phyloP scores from a whole-genome alignment of 2,329 filamentous ascomycete genomes.

The Talaromyces sp. region DNA sequence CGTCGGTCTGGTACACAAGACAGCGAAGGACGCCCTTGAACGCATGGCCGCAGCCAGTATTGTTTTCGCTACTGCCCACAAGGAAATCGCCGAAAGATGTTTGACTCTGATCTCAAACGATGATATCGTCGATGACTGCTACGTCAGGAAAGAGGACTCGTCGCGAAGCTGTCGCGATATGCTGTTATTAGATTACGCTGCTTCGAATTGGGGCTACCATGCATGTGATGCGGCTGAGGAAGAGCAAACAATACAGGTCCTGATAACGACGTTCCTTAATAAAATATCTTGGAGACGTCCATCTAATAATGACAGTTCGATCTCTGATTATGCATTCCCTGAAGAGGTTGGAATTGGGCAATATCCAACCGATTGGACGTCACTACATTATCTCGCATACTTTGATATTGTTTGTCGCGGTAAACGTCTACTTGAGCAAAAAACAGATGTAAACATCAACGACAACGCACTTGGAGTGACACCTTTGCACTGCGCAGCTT shows the following conservation, averaged over 20 bases:
- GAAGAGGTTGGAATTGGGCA: conserved; percentile 26
- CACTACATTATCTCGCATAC: conserved; percentile 29
- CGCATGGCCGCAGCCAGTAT: conserved; percentile 27
- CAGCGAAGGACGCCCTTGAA: conserved; percentile 30
- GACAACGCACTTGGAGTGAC: conserved; percentile 28
- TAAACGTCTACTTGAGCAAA: conserved; percentile 26
- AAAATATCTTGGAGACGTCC: conserved; percentile 32
- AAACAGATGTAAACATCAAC: conserved; percentile 23
- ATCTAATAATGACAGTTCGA: conserved; percentile 18
- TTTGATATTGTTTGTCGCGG: conserved; percentile 28
- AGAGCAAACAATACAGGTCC: conserved; percentile 30
- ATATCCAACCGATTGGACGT: conserved; percentile 30
- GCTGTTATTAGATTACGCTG: conserved; percentile 27
- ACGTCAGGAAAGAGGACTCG: conserved; percentile 19
- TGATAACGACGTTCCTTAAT: conserved; percentile 33
- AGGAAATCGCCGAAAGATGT: conserved; percentile 30
- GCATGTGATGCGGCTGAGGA: conserved; percentile 28
- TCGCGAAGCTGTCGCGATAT: conserved; percentile 19
- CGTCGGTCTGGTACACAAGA: conserved; percentile 30
- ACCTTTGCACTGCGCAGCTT: conserved; percentile 30
- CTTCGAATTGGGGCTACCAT: conserved; percentile 31
- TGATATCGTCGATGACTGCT: conserved; percentile 34
- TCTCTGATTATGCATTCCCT: conserved; percentile 20
- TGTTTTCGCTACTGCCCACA: conserved; percentile 30
- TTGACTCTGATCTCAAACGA: conserved; percentile 27